Base-by-base conservation (phyloP, 2,329 filamentous ascomycete genomes). In the Alternaria triticimaculans region DNA sequence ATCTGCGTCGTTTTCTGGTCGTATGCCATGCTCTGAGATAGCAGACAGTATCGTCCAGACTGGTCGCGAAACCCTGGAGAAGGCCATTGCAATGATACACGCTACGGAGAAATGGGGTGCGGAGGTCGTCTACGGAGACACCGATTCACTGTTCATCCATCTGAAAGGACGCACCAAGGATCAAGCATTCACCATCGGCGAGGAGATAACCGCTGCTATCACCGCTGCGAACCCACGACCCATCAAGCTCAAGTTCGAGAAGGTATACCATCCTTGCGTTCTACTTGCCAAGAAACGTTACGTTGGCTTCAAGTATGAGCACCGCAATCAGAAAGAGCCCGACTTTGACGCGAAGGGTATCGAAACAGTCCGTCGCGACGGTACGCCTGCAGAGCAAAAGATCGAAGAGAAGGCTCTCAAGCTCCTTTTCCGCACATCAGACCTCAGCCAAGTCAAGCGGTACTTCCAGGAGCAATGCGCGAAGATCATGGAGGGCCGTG, bases 341-440 rank as follows among this genome's bases (percentile, higher is more conserved):
- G 92, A 97, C 1, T 98, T 98, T 69, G 96, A 99, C 77, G 96
- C 96, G 61, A 99, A 99, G 80, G 96, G 96, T 28, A 99, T 98
- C 67, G 96, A 99, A 83, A 99, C 96, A 0, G 95, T 99, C 8
- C 90, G 96, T 2, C 88, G 96, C 53, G 96, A 99, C 77, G 96
- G 96, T 43, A 98, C 94, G 0, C 94, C 95, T 0, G 95, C 94
- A 0, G 93, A 97, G 80, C 95, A 98, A 77, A 97, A 96, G 83
- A 96, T 99, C 50, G 93, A 97, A 80, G 96, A 98, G 78, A 96
- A 93, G 72, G 92, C 92, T 0, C 84, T 99, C 37, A 94, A 92
- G 76, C 87, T 97, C 3, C 86, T 99, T 1, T 99, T 99, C 75
- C 90, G 94, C 54, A 97, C 94, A 0, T 88, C 91, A 18, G 95